Base-by-base conservation (phyloP, 2,329 filamentous ascomycete species). In the Arthrobotrys sinensis region DNA sequence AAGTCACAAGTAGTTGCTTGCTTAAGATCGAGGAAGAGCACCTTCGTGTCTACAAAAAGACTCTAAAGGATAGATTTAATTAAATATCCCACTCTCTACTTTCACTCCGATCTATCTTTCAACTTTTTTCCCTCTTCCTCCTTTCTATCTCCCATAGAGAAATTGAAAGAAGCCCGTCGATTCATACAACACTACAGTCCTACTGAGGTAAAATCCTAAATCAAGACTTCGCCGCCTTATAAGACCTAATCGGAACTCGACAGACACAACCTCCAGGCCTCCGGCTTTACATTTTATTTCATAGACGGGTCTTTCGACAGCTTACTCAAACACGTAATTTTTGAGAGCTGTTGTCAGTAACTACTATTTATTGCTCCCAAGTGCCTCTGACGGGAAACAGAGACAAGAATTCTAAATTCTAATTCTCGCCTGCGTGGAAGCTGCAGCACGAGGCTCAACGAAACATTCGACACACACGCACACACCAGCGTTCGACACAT, bases 11-110 rank as follows among this genome's bases (percentile, higher is more conserved):
- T 21, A 60, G 32, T 62, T 52, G 71, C 62, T 67, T 67, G 36
- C 32, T 46, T 40, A 52, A 66, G 50, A 62, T 71, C 60, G 60
- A 77, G 52, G 21, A 21, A 57, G 24, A 69, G 50, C 62, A 73
- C 63, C 38, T 16, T 64, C 50, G 57, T 71, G 73, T 77, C 73
- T 77, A 65, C 57, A 66, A 65, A 50, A 53, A 65, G 73, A 77
- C 65, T 67, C 53, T 52, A 21, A 66, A 77, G 66, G 66, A 71
- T 70, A 60, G 21, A 64, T 68, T 45, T 43, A 43, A 60, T 66
- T 69, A 70, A 66, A 77, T 48, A 66, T 66, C 57, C 60, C 24
- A 11, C 45, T 36, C 32, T 62, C 12, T 24, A 32, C 21, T 38
- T 40, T 62, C 36, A 34, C 14, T 43, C 36, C 38, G 28, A 28